These are phyloP conservation scores for Lactarius sp. DNA, from an alignment of 768 basidiomycete species.

Conservation along the genomic window DNA sequence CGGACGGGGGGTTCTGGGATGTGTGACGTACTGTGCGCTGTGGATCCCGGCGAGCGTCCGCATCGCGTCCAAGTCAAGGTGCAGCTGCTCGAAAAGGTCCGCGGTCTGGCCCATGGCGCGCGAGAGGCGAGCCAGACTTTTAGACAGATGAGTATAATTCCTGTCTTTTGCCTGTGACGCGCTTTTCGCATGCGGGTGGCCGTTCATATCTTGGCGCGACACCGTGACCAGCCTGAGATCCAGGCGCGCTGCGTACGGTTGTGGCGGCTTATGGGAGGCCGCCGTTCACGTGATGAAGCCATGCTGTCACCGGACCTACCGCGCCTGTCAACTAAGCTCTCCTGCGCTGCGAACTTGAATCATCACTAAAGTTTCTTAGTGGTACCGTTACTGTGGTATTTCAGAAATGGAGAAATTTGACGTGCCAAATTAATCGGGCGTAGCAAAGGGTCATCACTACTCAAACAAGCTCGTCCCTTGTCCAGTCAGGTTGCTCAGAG, in stretches of 20 bases:
- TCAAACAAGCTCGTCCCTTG: background rate
- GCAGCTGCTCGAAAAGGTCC: slow-evolving; percentile 70
- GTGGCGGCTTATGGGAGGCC: background rate
- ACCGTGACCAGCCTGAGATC: too few species aligned
- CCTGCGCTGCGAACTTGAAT: background rate
- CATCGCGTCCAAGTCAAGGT: slow-evolving; percentile 75
- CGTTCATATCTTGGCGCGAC: slow-evolving; percentile 18
- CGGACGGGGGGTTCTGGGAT: background rate
- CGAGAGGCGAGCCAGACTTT: slow-evolving; percentile 62
- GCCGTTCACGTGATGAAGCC: slow-evolving; percentile 12
- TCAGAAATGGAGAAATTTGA: slow-evolving; percentile 5
- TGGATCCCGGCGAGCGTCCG: slow-evolving; percentile 70
- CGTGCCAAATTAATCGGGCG: background rate
- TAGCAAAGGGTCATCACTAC: background rate
- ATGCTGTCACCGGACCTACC: background rate
- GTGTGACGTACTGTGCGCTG: slow-evolving; percentile 65
- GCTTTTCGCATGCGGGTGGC: slow-evolving; percentile 42
- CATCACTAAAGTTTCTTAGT: background rate
- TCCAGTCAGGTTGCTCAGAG: background rate
- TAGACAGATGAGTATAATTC: slow-evolving; percentile 72
- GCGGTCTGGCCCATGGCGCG: slow-evolving; percentile 66
- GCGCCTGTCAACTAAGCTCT: slow-evolving; percentile 9
- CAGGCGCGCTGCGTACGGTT: too few species aligned
- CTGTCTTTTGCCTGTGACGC: slow-evolving; percentile 77
- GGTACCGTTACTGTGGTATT: background rate